Evolutionary conservation across 2,329 filamentous ascomycete genomes (phyloP), one percentile per base, ranked within the genome.

Genomic region (Ophiocordyceps camponoti-floridani): DNA sequence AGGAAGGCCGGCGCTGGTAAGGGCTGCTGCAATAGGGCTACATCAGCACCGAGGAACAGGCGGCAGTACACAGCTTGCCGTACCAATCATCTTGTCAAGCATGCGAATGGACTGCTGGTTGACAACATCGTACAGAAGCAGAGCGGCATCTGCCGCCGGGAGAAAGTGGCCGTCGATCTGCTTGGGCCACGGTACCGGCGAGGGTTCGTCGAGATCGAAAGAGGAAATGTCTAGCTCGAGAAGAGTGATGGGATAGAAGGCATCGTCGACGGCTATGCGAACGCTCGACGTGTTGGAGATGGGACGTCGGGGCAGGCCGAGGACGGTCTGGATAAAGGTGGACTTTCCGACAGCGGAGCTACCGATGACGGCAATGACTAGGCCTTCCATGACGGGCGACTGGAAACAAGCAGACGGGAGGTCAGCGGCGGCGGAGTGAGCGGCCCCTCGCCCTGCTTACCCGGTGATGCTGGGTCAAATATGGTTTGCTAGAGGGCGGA

Each of bases 61-160:
- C 4, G 27, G 19, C 23, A 5, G 23, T 23, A 23, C 23, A 23
- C 23, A 23, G 13, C 10, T 41, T 13, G 12, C 13, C 40, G 40
- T 71, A 94, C 88, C 78, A 58, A 94, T 68, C 49, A 84, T 77
- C 53, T 82, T 75, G 38, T 84, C 80, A 45, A 94, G 69, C 48
- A 82, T 76, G 47, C 73, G 71, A 53, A 94, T 76, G 58, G 80
- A 89, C 48, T 79, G 76, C 52, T 77, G 73, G 58, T 84, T 82
- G 61, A 79, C 84, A 41, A 93, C 82, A 70, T 95, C 85, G 68
- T 94, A 94, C 43, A 96, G 67, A 47, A 89, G 75, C 53, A 95
- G 65, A 41, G 84, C 86, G 18, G 84, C 89, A 55, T 96, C 84
- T 55, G 94, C 74, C 38, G 72, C 73, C 43, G 86, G 84, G 47